Evolutionary conservation across 192 early-diverging fungal species (phyloP), one percentile per base, ranked within the genome.

Genomic region (Dissophora globulifera): DNA sequence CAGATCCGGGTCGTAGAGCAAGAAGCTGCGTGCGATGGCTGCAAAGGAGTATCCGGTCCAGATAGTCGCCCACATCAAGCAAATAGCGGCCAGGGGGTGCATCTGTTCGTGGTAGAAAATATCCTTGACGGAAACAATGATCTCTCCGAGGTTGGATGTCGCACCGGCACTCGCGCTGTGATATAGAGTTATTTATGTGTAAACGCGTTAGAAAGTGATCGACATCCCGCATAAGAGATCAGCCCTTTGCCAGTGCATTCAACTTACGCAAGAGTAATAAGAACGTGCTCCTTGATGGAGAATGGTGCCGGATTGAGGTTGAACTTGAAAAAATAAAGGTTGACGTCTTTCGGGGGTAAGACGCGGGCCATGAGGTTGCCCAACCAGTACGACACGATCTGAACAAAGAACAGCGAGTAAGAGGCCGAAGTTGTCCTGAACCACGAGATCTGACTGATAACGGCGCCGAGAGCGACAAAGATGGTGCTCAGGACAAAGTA

Each of bases 251-350:
- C 46, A 16, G 13, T 9, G 10, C n/a, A 47, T 19, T 47, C 46
- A 11, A 76, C 72, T 50, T 67, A 76, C 72, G 72, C 72, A 33
- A 80, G 65, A 19, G 69, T 74, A 31, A 85, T 78, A 32, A 85
- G 61, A 7, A 78, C 83, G 31, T 83, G 82, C 50, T 85, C 83
- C 61, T 85, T 85, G 62, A 82, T 62, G 9, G 81, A 80, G 57
- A 85, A 85, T 1, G 78, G 79, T 12, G 68, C 83, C 23, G 83
- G 83, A 22, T 85, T 85, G 48, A 82, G 79, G 51, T 67, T 74
- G 57, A 80, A 80, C 31, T 67, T 67, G 55, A 68, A 47, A 7
- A 68, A 64, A 11, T 49, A 48, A 10, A 74, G 49, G 27, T 72
- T 72, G n/a, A 80, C 47, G 45, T 63, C 58, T 55, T 51, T 68